Conservation (phyloP, 2,329 filamentous ascomycete species). For the Neonectria magnoliae region DNA sequence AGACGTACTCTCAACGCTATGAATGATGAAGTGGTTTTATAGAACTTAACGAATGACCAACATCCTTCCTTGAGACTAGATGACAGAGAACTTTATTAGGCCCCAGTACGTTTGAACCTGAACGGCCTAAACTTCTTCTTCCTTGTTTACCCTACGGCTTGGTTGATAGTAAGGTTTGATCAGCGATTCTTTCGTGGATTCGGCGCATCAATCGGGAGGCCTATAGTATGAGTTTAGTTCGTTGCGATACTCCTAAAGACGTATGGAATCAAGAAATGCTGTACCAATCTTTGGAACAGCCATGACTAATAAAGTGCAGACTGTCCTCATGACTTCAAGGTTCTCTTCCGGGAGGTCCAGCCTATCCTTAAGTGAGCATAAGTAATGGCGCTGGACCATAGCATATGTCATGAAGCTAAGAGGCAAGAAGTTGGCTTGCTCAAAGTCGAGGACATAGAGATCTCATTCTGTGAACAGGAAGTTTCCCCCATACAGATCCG, state of each 20-base stretch:
- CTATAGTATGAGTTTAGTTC: neutral
- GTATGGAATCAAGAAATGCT: neutral
- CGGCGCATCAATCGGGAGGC: neutral
- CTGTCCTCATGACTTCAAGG: neutral
- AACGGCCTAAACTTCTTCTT: neutral
- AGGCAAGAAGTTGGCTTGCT: constrained; percentile 13
- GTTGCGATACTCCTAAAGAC: neutral
- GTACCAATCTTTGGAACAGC: neutral
- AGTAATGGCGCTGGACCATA: constrained; percentile 6
- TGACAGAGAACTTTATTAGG: too few relatives aligned
- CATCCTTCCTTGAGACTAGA: too few relatives aligned
- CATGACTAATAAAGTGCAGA: constrained; percentile 5
- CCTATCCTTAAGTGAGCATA: neutral
- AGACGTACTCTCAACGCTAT: too few relatives aligned
- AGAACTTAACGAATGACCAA: too few relatives aligned
- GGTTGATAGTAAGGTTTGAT: neutral
- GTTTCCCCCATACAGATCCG: constrained; percentile 14
- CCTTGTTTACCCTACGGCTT: neutral
- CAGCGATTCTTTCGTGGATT: neutral
- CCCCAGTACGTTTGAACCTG: too few relatives aligned
- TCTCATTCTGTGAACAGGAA: constrained; percentile 14
- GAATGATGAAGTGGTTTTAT: too few relatives aligned
- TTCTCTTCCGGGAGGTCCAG: constrained; percentile 9
- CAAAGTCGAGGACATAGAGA: constrained; percentile 12
- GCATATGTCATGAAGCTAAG: constrained; percentile 21